Base-by-base conservation (phyloP, 2,329 filamentous ascomycete genomes). In the Fusarium oligoseptatum region DNA sequence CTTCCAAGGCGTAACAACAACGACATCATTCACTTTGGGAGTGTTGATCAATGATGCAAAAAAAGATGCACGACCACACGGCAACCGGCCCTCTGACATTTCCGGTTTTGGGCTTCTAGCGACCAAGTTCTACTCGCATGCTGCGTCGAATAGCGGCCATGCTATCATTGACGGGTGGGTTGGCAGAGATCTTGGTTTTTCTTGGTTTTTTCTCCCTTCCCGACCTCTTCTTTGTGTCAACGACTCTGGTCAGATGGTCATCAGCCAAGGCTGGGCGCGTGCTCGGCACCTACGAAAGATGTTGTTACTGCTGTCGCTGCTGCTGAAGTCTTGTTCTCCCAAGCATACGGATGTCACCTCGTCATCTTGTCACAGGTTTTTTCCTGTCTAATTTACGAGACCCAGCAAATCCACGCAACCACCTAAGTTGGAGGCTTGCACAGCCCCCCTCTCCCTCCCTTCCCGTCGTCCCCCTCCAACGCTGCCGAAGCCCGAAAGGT, bases 311-410 rank as follows among this genome's bases (percentile, higher is more conserved):
- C 39, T 20, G 12, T 12, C 12, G n/a, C 39, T 41, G 9, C 39
- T 43, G 39, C 37, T 41, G 9, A 10, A 41, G 17, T 43, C 43
- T 45, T 45, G 43, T 45, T 20, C 22, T 20, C 20, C 43, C 22
- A 45, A 45, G 36, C n/a, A 29, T 45, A 43, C 37, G 37, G n/a
- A 57, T 36, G 32, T 66, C 36, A 48, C 48, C 39, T 62, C 68
- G 45, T 60, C 36, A 48, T 41, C 45, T 60, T 66, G 45, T 56
- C 58, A 71, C 71, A 74, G 55, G 68, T 68, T 37, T 41, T 37
- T 57, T 41, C 57, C 60, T 65, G 58, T 75, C 64, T 75, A 75
- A 75, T 75, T 75, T 71, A 60, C 56, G 56, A 66, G 45, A 27
- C 34, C 56, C 39, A 48, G 52, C 52, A 57, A 43, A 64, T 29